These are phyloP conservation scores for Globisporangium middletonii DNA, from an alignment of 352 stramenopile genomes.

Conservation along the genomic window DNA sequence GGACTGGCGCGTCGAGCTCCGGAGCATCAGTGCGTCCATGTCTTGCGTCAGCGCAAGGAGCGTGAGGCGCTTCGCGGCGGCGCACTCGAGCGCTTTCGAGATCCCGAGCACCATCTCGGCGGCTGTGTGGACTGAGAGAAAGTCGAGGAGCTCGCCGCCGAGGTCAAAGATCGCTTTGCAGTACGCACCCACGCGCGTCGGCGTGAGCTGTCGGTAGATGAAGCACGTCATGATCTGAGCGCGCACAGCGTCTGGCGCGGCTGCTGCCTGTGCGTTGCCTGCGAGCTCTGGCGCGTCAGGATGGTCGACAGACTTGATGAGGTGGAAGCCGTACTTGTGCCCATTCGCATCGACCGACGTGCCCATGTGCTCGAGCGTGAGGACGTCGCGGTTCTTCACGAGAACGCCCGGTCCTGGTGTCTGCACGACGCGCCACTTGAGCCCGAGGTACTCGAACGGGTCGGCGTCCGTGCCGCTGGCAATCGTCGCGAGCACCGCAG, in stretches of 20 bases:
- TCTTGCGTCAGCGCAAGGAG: constrained; percentile 3
- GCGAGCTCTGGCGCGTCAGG: neutral
- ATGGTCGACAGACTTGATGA: constrained; percentile 12
- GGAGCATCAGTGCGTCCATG: neutral
- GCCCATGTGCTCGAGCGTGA: constrained; percentile 41
- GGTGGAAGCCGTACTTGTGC: constrained; percentile 26
- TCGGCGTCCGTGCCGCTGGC: constrained; percentile 27
- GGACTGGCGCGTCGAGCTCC: constrained; percentile 1
- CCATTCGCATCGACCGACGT: constrained; percentile 23
- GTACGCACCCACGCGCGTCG: constrained; percentile 5
- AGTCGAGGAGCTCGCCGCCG: constrained; percentile 8
- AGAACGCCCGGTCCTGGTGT: constrained; percentile 19
- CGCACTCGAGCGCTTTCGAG: constrained; percentile 13
- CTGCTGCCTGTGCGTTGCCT: neutral
- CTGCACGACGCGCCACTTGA: constrained; percentile 39
- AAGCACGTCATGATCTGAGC: constrained; percentile 11
- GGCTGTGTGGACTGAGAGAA: constrained; percentile 8
- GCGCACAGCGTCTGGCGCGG: constrained; percentile 1
- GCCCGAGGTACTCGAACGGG: constrained; percentile 35
- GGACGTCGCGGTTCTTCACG: constrained; percentile 39
- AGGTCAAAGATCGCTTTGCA: constrained; percentile 12
- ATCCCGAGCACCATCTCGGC: constrained; percentile 11
- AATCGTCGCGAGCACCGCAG: constrained; percentile 34
- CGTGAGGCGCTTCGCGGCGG: constrained; percentile 12
- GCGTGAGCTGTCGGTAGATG: constrained; percentile 10